phyloP scores from a whole-genome alignment of 2,329 filamentous ascomycete genomes.

The Colletotrichum sansevieriae region DNA sequence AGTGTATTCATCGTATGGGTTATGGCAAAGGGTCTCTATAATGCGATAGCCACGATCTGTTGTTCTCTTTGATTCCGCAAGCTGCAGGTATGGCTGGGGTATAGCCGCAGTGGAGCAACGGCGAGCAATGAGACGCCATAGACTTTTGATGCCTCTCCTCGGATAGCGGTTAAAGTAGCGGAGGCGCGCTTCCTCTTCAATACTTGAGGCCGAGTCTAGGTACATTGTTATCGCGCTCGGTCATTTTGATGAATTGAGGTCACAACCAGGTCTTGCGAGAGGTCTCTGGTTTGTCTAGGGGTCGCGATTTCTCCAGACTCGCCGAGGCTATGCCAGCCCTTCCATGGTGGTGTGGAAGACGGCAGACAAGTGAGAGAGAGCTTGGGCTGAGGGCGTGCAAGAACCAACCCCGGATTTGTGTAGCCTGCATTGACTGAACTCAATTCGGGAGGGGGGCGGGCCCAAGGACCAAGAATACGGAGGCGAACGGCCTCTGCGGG shows the following conservation, averaged over 20 bases:
- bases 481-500: not conserved
- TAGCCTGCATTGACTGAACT: slow-evolving; percentile 13
- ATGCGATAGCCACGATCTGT: not conserved
- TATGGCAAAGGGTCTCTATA: slow-evolving; percentile 25
- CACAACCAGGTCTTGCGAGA: not conserved
- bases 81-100: not conserved
- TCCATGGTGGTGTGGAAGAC: slow-evolving; percentile 12
- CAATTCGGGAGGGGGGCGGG: slow-evolving; percentile 7
- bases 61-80: slow-evolving; percentile 1
- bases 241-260: not conserved
- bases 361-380: not conserved
- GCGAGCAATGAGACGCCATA: not conserved
- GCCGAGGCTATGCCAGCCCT: not conserved
- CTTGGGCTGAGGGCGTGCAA: slow-evolving; percentile 17
- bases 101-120: slow-evolving; percentile 10
- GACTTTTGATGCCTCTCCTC: not conserved
- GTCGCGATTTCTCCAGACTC: not conserved
- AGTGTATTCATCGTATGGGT: not conserved
- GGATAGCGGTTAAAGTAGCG: slow-evolving; percentile 6
- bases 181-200: slow-evolving; percentile 16
- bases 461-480: slow-evolving; percentile 13
- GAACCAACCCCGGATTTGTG: slow-evolving; percentile 21
- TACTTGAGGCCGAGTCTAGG: not conserved
- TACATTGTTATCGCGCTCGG: slow-evolving; percentile 1
- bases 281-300: not conserved